phyloP scores from a whole-genome alignment of 176 grass and related monocot genomes.

The Phragmites australis region DNA sequence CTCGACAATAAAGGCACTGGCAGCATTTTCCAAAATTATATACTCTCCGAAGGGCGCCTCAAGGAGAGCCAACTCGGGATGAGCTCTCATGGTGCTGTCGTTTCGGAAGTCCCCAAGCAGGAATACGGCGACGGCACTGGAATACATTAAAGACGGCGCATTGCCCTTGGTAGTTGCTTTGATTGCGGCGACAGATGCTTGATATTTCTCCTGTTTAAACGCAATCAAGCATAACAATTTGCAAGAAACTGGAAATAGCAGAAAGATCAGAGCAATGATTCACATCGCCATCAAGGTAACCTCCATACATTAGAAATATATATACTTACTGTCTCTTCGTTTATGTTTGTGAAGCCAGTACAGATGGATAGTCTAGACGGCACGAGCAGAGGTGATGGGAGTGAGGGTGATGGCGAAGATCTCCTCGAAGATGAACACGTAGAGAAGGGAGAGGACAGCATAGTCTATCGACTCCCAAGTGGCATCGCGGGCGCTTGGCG shows the following conservation, averaged over 20 bases:
- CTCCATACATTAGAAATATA: background rate
- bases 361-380: no score
- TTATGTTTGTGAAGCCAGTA: slow-evolving; percentile 45
- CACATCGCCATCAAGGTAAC: background rate
- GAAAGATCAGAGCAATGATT: background rate
- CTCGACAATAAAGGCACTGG: slow-evolving; percentile 33
- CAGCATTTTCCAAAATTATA: slow-evolving; percentile 59
- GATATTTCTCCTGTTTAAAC: background rate
- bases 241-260: background rate
- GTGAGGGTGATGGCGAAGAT: no score
- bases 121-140: slow-evolving; percentile 12
- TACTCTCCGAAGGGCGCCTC: slow-evolving; percentile 52
- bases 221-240: background rate
- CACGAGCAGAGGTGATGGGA: no score
- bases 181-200: no score
- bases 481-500: no score
- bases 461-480: no score
- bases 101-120: slow-evolving; percentile 30
- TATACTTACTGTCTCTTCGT: slow-evolving; percentile 23
- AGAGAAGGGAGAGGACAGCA: no score
- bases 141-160: slow-evolving; percentile 35
- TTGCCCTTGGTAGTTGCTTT: slow-evolving; percentile 36
- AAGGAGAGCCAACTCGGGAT: slow-evolving; percentile 45
- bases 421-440: no score
- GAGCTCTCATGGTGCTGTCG: slow-evolving; percentile 41